phyloP scores from a whole-genome alignment of 495 filamentous ascomycete species.

The Penicillium daleae region DNA sequence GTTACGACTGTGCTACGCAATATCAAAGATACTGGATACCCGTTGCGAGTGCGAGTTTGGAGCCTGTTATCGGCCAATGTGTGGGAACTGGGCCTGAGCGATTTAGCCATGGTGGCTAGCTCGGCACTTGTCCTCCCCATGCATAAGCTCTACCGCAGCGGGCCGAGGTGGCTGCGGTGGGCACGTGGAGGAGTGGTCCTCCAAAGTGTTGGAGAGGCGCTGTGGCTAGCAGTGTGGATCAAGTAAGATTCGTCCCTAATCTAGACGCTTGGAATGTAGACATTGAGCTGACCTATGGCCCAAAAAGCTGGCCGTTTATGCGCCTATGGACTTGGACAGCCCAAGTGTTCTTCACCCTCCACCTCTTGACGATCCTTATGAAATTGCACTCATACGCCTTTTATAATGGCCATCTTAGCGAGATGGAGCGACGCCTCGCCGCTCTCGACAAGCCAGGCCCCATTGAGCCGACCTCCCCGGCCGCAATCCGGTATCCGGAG shows the following conservation, averaged over 20 bases:
- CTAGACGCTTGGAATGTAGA: neutral
- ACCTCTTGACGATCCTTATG: conserved; percentile 90
- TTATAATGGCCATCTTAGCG: conserved; percentile 94
- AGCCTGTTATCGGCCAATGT: conserved; percentile 82
- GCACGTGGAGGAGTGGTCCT: conserved; percentile 71
- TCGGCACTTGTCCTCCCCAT: conserved; percentile 74
- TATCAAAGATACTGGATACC: conserved; percentile 89
- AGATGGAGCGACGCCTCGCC: conserved; percentile 76
- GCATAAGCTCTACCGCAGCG: conserved; percentile 65
- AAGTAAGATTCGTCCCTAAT: conserved; percentile 49
- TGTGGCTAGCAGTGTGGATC: conserved; percentile 85
- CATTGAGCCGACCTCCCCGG: conserved; percentile 59
- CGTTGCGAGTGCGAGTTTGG: conserved; percentile 84
- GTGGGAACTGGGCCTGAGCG: conserved; percentile 82
- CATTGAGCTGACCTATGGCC: conserved; percentile 28
- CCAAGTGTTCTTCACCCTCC: conserved; percentile 92
- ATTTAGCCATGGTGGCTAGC: conserved; percentile 79
- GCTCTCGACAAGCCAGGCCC: conserved; percentile 76
- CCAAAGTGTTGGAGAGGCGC: conserved; percentile 78
- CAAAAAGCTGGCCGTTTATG: conserved; percentile 74
- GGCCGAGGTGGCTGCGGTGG: conserved; percentile 69
- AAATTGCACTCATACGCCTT: conserved; percentile 99
- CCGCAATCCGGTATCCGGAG: conserved; percentile 77
- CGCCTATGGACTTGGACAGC: conserved; percentile 93
- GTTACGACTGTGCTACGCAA: conserved; percentile 90